These are phyloP conservation scores for Pleoardoris graminearum DNA, from an alignment of 2,329 filamentous ascomycete species.

Conservation along the genomic window DNA sequence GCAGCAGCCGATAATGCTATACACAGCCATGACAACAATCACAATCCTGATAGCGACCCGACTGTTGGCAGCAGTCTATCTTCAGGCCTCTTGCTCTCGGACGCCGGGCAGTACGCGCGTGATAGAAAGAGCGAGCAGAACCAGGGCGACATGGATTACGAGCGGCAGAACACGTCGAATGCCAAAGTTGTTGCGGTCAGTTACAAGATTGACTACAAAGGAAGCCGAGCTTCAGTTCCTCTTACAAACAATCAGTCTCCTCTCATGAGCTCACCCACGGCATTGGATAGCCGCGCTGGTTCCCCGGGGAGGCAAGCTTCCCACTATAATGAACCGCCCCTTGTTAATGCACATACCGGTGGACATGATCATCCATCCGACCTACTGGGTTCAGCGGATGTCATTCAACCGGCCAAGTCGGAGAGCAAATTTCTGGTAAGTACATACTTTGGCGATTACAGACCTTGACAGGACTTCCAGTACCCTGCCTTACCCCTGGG, in stretches of 20 bases:
- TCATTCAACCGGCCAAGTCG: not conserved
- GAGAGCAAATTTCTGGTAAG: not conserved
- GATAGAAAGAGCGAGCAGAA: too few relatives aligned
- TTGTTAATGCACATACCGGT: not conserved
- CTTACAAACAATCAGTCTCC: not conserved
- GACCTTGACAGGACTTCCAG: too few relatives aligned
- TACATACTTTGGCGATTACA: not conserved
- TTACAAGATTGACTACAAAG: not conserved
- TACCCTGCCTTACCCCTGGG: too few relatives aligned
- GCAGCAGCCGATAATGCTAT: not conserved
- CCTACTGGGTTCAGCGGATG: not conserved
- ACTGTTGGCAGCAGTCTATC: too few relatives aligned
- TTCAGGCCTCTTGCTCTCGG: too few relatives aligned
- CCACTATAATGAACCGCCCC: not conserved
- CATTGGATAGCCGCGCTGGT: not conserved
- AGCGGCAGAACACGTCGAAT: not conserved
- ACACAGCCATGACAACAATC: not conserved
- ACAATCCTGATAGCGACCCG: too few relatives aligned
- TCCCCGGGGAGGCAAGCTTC: not conserved
- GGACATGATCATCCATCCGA: not conserved
- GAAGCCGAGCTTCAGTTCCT: not conserved
- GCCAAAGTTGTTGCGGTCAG: not conserved
- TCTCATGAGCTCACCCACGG: not conserved
- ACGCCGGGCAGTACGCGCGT: too few relatives aligned
- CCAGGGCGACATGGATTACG: too few relatives aligned